phyloP scores from a whole-genome alignment of 2,329 filamentous ascomycete genomes.

The Fusarium longipes region DNA sequence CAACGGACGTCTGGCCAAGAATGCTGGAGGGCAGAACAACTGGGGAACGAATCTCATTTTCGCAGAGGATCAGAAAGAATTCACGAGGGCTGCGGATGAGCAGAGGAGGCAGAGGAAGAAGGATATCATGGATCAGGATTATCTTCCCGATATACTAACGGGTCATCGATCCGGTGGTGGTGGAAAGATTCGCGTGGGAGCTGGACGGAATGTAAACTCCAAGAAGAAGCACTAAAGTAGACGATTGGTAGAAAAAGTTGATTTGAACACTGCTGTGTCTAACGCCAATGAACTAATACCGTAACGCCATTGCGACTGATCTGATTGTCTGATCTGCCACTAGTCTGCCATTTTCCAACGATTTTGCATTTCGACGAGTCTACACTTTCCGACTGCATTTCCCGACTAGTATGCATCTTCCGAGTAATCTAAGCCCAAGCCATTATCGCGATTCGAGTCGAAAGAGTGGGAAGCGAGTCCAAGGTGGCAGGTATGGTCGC shows the following conservation, averaged over 20 bases:
- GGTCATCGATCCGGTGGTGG: slow-evolving; percentile 75
- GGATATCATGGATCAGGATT: slow-evolving; percentile 96
- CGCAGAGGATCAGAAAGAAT: slow-evolving; percentile 97
- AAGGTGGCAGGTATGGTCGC: no score
- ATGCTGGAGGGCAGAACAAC: slow-evolving; percentile 82
- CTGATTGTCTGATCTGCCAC: background rate
- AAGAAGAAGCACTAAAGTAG: slow-evolving; percentile 66
- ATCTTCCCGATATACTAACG: slow-evolving; percentile 84
- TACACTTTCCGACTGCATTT: no score
- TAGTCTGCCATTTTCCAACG: background rate
- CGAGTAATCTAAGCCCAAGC: no score
- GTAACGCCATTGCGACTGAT: slow-evolving; percentile 30
- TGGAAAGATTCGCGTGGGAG: slow-evolving; percentile 82
- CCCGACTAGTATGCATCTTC: no score
- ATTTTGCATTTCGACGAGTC: background rate
- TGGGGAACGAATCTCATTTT: slow-evolving; percentile 89
- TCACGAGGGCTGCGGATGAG: slow-evolving; percentile 70
- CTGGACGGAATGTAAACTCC: slow-evolving; percentile 87
- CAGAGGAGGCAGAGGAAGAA: slow-evolving; percentile 75
- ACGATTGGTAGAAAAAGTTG: slow-evolving; percentile 11
- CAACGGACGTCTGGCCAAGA: slow-evolving; percentile 77
- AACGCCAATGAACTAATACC: slow-evolving; percentile 35
- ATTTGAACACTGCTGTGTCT: slow-evolving; percentile 33
- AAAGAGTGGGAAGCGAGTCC: background rate
- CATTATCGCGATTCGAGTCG: background rate